phyloP scores from a whole-genome alignment of 805 yeast genomes.

The Nakazawaea molendinolei region DNA sequence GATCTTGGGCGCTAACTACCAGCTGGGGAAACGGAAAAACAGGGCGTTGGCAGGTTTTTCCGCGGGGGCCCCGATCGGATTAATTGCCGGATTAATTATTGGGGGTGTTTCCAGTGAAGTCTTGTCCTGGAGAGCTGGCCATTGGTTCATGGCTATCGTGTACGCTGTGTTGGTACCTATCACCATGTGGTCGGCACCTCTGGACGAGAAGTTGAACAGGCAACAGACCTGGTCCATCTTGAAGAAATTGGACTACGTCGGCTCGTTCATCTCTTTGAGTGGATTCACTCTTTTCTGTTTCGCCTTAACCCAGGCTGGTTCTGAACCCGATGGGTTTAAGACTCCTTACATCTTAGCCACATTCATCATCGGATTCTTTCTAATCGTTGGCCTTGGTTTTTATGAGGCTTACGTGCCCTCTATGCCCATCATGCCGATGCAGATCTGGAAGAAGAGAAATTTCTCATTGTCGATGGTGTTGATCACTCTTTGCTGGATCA shows the following conservation, averaged over 20 bases:
- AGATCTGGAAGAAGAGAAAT: conserved; percentile 31
- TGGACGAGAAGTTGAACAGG: conserved; percentile 25
- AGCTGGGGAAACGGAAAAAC: conserved; percentile 33
- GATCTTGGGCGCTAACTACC: conserved; percentile 33
- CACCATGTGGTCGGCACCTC: conserved; percentile 26
- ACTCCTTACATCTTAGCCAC: conserved; percentile 40
- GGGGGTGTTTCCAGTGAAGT: conserved; percentile 37
- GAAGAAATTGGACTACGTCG: conserved; percentile 31
- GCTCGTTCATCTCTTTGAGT: conserved; percentile 32
- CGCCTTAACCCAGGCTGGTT: conserved; percentile 36
- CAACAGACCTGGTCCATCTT: conserved; percentile 20
- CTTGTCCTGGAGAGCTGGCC: conserved; percentile 35
- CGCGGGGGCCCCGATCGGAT: conserved; percentile 44
- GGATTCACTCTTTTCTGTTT: conserved; percentile 37
- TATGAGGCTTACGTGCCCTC: conserved; percentile 33
- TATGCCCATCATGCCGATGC: conserved; percentile 43
- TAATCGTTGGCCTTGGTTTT: conserved; percentile 27
- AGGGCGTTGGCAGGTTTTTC: conserved; percentile 35
- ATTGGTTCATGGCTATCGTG: conserved; percentile 33
- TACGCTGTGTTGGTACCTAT: conserved; percentile 19
- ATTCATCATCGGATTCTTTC: conserved; percentile 30
- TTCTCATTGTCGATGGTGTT: conserved; percentile 34
- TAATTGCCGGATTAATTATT: conserved; percentile 32
- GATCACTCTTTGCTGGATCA: conserved; percentile 33
- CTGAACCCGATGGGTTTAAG: conserved; percentile 34